phyloP scores from a whole-genome alignment of 2,329 filamentous ascomycete genomes.

The Hypoxylon sp. region DNA sequence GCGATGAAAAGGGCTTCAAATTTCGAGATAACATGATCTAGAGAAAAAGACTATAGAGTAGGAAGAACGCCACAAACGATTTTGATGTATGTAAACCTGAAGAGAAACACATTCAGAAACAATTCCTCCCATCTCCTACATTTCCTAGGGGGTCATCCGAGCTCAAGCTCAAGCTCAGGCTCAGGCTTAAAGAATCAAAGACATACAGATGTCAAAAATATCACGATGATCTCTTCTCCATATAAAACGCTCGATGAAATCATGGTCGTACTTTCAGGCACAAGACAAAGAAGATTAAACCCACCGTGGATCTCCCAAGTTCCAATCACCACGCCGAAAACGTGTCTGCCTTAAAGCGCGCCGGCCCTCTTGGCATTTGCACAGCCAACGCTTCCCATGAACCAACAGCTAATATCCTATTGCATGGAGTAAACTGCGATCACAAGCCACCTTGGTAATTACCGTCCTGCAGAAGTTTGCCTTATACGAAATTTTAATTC shows the following conservation, averaged over 20 bases:
- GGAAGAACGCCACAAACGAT: not conserved
- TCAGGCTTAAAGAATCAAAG: not conserved
- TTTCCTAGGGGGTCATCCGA: not conserved
- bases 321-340: conserved; percentile 12
- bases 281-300: not conserved
- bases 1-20: conserved; percentile 10
- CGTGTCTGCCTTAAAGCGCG: conserved; percentile 16
- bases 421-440: not conserved
- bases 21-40: conserved; percentile 1
- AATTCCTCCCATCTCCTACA: conserved; percentile 7
- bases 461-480: not conserved
- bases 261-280: not conserved
- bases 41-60: not conserved
- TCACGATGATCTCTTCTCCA: conserved; percentile 1
- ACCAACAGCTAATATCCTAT: not conserved
- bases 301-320: conserved; percentile 20
- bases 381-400: conserved; percentile 13
- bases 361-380: conserved; percentile 34
- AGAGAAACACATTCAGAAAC: not conserved
- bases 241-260: conserved; percentile 16
- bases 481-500: not conserved
- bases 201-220: conserved; percentile 11
- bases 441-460: conserved; percentile 1
- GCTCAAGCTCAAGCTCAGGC: not conserved
- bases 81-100: not conserved